These are phyloP conservation scores for Pestalotiopsis sp. DNA, from an alignment of 2,329 filamentous ascomycete species.

Conservation along the genomic window DNA sequence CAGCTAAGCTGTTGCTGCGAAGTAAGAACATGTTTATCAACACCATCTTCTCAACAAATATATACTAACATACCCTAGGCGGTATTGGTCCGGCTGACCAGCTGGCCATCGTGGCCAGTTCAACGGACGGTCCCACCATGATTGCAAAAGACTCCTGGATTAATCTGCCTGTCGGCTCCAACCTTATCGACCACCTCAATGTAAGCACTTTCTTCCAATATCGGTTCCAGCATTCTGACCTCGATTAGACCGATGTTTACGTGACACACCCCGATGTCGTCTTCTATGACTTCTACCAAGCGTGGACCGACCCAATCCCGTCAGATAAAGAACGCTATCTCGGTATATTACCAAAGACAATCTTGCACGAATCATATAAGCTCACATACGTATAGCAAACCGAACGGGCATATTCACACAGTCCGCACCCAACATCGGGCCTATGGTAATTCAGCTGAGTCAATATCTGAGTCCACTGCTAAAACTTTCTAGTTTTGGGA, in stretches of 20 bases:
- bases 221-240: not conserved
- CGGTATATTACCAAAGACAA: constrained; percentile 27
- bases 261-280: constrained; percentile 46
- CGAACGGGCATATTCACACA: constrained; percentile 55
- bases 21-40: constrained; percentile 38
- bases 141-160: constrained; percentile 57
- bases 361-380: not conserved
- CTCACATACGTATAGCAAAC: constrained; percentile 16
- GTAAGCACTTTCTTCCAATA: constrained; percentile 26
- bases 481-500: constrained; percentile 48
- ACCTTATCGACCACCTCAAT: constrained; percentile 59
- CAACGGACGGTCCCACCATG: constrained; percentile 54
- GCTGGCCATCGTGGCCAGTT: constrained; percentile 53
- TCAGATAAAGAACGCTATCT: constrained; percentile 48
- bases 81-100: constrained; percentile 68
- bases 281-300: constrained; percentile 69
- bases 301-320: constrained; percentile 52
- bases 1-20: constrained; percentile 68
- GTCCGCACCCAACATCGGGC: constrained; percentile 65
- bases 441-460: constrained; percentile 40
- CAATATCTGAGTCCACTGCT: not conserved
- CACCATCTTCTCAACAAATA: not conserved
- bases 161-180: constrained; percentile 60
- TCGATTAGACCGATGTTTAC: constrained; percentile 46
- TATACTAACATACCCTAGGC: constrained; percentile 18